Evolutionary conservation across 2,329 filamentous ascomycete species (phyloP).

Genomic region (Teratosphaeria gauchensis): DNA sequence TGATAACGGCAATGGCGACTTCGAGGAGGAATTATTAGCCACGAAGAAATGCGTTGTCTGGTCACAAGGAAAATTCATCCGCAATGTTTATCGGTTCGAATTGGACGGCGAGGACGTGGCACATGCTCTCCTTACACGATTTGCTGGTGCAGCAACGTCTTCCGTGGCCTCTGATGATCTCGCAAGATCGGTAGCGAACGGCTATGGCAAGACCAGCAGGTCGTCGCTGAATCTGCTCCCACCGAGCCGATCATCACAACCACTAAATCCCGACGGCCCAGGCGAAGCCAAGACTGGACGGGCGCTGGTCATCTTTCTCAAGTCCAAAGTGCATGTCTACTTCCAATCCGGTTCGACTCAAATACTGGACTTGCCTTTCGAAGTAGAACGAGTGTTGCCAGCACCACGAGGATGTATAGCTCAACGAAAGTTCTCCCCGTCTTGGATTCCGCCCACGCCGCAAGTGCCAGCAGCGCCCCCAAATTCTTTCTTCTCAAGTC

Average conservation of each 20-base stretch:
- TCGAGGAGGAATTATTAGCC: conserved; percentile 70
- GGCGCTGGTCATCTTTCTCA: conserved; percentile 82
- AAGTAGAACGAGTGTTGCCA: conserved; percentile 78
- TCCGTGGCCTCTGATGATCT: background rate
- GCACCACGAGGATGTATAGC: conserved; percentile 76
- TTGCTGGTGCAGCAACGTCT: conserved; percentile 29
- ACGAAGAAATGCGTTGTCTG: conserved; percentile 73
- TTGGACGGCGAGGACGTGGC: conserved; percentile 75
- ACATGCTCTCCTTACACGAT: conserved; percentile 80
- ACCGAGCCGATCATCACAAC: background rate
- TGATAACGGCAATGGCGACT: conserved; percentile 26
- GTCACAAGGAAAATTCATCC: conserved; percentile 77
- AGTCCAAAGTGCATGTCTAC: conserved; percentile 86
- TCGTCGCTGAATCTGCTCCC: background rate
- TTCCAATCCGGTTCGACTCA: conserved; percentile 82
- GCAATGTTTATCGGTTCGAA: conserved; percentile 77
- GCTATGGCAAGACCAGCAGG: background rate
- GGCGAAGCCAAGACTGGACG: conserved; percentile 10
- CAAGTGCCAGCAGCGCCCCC: conserved; percentile 52
- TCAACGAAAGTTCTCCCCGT: conserved; percentile 55
- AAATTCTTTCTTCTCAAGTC: conserved; percentile 72
- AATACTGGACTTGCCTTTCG: conserved; percentile 87
- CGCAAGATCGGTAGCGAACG: background rate
- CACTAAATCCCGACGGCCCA: background rate
- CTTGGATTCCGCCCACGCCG: conserved; percentile 23